These are phyloP conservation scores for Drechslerella dactyloides DNA, from an alignment of 2,329 filamentous ascomycete genomes.

Conservation along the genomic window DNA sequence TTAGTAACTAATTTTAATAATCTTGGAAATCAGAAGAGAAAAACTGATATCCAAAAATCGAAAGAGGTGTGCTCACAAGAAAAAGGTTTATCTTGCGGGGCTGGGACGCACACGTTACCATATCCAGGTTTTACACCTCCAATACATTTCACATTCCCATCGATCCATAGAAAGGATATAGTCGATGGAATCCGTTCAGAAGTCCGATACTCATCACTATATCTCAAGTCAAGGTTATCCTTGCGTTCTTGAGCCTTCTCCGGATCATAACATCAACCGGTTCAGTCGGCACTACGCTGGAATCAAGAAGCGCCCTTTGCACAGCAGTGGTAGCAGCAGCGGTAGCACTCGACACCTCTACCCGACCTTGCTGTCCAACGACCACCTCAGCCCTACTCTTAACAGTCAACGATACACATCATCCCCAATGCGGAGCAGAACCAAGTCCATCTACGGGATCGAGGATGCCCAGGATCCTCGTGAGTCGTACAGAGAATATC, in stretches of 20 bases:
- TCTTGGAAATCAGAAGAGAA: constrained; percentile 18
- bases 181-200: constrained; percentile 50
- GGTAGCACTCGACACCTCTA: constrained; percentile 43
- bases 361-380: constrained; percentile 48
- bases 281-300: constrained; percentile 48
- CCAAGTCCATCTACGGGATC: constrained; percentile 50
- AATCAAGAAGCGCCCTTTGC: constrained; percentile 44
- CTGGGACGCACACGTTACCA: constrained; percentile 14
- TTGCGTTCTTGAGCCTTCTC: constrained; percentile 50
- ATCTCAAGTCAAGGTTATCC: constrained; percentile 50
- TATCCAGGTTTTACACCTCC: constrained; percentile 41
- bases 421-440: constrained; percentile 48
- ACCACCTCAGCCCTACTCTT: constrained; percentile 48
- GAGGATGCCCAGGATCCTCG: constrained; percentile 60
- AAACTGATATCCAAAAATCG: constrained; percentile 27
- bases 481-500: constrained; percentile 71
- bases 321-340: constrained; percentile 11
- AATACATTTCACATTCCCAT: constrained; percentile 38
- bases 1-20: constrained; percentile 44
- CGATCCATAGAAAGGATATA: constrained; percentile 29
- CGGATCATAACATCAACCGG: constrained; percentile 37
- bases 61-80: constrained; percentile 29
- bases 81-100: constrained; percentile 33
- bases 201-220: constrained; percentile 51
- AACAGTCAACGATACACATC: constrained; percentile 48